A percentile compares a stretch with the other conserved stretches of the same genome.
Conservation (phyloP, 345 rosid genomes). For the Mercurialis annua region DNA sequence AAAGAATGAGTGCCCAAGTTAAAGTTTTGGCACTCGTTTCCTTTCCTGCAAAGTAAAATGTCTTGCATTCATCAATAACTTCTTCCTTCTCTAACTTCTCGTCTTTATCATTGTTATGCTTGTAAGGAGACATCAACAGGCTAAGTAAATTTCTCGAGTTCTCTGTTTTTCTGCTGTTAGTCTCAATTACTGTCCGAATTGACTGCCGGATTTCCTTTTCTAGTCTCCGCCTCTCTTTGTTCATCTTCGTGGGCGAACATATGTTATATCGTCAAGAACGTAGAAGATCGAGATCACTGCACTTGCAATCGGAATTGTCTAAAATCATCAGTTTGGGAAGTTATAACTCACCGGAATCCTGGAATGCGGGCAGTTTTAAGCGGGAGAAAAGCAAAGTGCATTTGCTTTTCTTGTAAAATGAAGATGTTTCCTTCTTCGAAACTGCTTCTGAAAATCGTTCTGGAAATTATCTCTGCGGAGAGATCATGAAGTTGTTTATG, state of each 20-base stretch:
- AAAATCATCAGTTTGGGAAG: too few relatives aligned
- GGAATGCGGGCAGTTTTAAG: conserved; percentile 60
- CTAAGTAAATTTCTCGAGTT: conserved; percentile 51
- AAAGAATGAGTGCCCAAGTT: conserved; percentile 60
- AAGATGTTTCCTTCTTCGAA: conserved; percentile 78
- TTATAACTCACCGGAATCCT: conserved; percentile 83
- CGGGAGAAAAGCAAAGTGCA: conserved; percentile 48
- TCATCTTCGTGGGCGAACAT: conserved; percentile 72
- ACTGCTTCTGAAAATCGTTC: conserved; percentile 80
- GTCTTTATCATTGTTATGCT: conserved; percentile 48
- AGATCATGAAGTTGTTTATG: conserved; percentile 56
- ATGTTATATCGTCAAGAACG: too few relatives aligned
- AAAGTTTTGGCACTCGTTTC: conserved; percentile 70
- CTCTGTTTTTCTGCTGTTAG: conserved; percentile 31
- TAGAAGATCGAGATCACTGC: too few relatives aligned
- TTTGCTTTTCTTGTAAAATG: conserved; percentile 61
- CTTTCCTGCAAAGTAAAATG: conserved; percentile 83
- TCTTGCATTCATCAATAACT: conserved; percentile 81
- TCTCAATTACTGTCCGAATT: conserved; percentile 43
- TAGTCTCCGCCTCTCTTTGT: conserved; percentile 63
- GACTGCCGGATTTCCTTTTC: conserved; percentile 64
- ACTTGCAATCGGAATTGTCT: too few relatives aligned
- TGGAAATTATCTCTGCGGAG: conserved; percentile 66
- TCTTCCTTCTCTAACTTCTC: conserved; percentile 59
- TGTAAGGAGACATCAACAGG: conserved; percentile 49